Percentiles rank a stretch among this genome's conserved stretches.
phyloP scores from a whole-genome alignment of 345 rosid genomes.

The Iberis pinnata region DNA sequence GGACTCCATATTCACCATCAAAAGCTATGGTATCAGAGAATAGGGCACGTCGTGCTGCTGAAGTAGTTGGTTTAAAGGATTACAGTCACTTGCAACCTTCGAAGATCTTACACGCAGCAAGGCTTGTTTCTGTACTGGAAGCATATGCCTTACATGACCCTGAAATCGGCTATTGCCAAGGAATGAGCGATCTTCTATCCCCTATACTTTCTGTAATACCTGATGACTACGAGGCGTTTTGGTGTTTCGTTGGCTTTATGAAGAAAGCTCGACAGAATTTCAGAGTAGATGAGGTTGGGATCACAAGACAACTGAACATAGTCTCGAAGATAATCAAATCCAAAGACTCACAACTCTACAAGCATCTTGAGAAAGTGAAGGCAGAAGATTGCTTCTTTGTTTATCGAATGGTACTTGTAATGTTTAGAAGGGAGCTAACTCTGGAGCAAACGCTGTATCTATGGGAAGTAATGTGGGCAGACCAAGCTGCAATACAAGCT shows the following conservation, averaged over 20 bases:
- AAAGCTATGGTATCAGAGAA: conserved; percentile 58
- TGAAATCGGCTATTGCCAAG: conserved; percentile 97
- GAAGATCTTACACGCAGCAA: conserved; percentile 83
- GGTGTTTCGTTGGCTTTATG: conserved; percentile 97
- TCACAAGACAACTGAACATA: conserved; percentile 69
- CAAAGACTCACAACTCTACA: conserved; percentile 83
- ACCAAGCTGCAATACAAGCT: conserved; percentile 87
- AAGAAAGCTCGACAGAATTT: conserved; percentile 93
- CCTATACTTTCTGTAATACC: conserved; percentile 71
- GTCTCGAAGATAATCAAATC: conserved; percentile 80
- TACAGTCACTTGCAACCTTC: conserved; percentile 68
- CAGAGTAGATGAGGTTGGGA: conserved; percentile 87
- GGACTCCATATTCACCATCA: conserved; percentile 50
- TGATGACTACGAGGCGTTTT: conserved; percentile 87
- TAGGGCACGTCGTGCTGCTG: conserved; percentile 59
- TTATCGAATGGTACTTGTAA: conserved; percentile 92
- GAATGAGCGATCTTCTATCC: conserved; percentile 95
- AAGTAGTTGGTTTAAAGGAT: conserved; percentile 71
- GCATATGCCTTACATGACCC: conserved; percentile 86
- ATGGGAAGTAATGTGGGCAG: conserved; percentile 99
- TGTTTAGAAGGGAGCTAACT: conserved; percentile 80
- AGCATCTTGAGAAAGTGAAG: conserved; percentile 79
- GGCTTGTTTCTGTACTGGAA: conserved; percentile 88
- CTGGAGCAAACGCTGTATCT: conserved; percentile 78
- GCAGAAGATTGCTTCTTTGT: conserved; percentile 97